phyloP scores from a whole-genome alignment of 768 basidiomycete genomes.

The Albatrellus ellisii region DNA sequence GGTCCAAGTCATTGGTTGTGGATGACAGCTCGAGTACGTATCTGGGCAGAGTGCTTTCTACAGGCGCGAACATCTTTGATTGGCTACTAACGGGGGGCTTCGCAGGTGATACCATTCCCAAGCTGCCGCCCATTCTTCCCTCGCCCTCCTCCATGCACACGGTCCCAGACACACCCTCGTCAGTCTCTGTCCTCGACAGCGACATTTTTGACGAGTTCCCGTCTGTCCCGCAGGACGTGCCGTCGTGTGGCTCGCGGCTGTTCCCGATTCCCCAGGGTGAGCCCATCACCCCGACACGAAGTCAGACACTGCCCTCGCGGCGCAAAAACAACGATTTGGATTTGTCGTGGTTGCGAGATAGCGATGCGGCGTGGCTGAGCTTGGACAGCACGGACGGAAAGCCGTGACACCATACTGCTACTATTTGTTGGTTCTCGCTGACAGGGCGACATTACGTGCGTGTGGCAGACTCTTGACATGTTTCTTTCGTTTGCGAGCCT shows the following conservation, averaged over 20 bases:
- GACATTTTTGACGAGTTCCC: constrained; percentile 64
- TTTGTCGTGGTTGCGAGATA: too few species aligned
- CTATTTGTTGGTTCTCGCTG: too few species aligned
- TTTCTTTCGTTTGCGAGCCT: too few species aligned
- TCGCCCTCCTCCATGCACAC: constrained; percentile 13
- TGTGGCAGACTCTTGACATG: too few species aligned
- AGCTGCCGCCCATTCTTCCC: constrained; percentile 1
- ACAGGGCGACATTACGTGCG: too few species aligned
- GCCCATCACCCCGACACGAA: constrained; percentile 5
- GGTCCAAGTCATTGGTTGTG: constrained; percentile 11
- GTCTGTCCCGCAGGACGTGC: constrained; percentile 41
- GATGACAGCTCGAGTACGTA: constrained; percentile 4
- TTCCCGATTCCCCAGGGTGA: constrained; percentile 1
- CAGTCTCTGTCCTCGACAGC: constrained; percentile 39
- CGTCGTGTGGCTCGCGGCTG: constrained; percentile 6
- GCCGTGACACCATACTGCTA: neutral
- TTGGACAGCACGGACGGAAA: neutral
- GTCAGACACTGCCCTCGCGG: constrained; percentile 1
- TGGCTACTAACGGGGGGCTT: neutral
- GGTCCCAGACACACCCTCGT: constrained; percentile 15
- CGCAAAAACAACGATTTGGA: too few species aligned
- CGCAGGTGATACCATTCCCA: constrained; percentile 9
- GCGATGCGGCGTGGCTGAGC: too few species aligned
- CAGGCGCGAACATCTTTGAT: neutral
- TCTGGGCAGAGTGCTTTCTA: too few species aligned